Conservation (phyloP, 345 rosid species). For the Turnera subulata region DNA sequence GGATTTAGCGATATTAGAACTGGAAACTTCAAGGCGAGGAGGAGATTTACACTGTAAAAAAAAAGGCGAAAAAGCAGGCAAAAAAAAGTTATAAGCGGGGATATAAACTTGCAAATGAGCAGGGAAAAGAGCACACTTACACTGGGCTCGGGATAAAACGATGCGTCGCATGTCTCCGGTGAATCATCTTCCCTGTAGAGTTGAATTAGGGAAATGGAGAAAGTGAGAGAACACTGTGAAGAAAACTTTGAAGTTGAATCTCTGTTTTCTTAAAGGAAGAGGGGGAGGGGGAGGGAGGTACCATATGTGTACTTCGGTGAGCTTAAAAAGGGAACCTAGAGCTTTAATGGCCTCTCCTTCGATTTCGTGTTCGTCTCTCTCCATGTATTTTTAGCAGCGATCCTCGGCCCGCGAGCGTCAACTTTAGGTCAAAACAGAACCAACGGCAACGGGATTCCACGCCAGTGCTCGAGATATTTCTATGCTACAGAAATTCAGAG, state of each 20-base stretch:
- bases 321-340: constrained; percentile 70
- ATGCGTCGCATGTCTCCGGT: constrained; percentile 29
- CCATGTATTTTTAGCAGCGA: background rate
- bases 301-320: constrained; percentile 69
- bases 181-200: constrained; percentile 60
- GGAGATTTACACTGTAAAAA: background rate
- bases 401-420: too few species aligned
- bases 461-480: too few species aligned
- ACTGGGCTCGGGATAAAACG: too few species aligned
- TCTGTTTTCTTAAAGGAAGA: background rate
- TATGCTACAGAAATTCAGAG: too few species aligned
- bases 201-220: background rate
- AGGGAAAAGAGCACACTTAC: constrained; percentile 34
- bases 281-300: constrained; percentile 13
- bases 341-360: constrained; percentile 48
- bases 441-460: too few species aligned
- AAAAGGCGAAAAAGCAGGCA: background rate
- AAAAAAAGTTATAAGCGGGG: background rate
- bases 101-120: background rate
- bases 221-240: too few species aligned
- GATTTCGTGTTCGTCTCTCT: constrained; percentile 11
- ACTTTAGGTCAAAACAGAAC: too few species aligned
- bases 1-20: constrained; percentile 14
- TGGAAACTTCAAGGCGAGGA: too few species aligned
- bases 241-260: too few species aligned